Base-by-base conservation (phyloP, 208 protist species). In the Blastocrithidia nonstop region DNA sequence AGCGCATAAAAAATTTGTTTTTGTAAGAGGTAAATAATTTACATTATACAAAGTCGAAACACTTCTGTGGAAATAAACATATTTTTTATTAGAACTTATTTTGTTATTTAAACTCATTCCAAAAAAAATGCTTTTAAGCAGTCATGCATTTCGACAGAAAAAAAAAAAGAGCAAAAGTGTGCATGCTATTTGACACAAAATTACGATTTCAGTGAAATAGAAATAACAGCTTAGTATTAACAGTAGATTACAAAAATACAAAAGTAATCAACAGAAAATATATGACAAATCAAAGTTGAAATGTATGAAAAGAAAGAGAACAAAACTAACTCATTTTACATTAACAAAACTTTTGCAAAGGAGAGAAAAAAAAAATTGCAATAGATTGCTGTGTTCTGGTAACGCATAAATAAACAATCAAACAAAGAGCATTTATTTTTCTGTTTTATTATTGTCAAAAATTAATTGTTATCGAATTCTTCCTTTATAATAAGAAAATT, bases 361-460 rank as follows among this genome's bases (percentile, higher is more conserved):
- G 29, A n/a, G 15, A 43, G 11, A 15, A 43, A 43, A 43, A 15
- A 43, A 15, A 43, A 8, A 8, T 43, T 19, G 13, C 9, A 43
- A 43, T 11, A 13, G 6, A 40, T 57, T 57, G 48, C 32, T 54
- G 20, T 45, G 40, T 54, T 45, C 27, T 4, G 47, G 20, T 19
- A n/a, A 35, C 29, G 24, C 9, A 13, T n/a, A 19, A 4, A 47
- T 19, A 23, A 32, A 45, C 5, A 17, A 5, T 17, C 40, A 16
- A 4, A 7, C 6, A 16, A 15, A 45, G 9, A 45, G 40, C 9
- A 17, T 7, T 4, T 11, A 15, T 35, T 11, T n/a, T n/a, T 15
- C 11, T 35, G 29, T 35, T 15, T 35, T 24, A 29, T 15, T 0
- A 13, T 21, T 23, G 16, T 11, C n/a, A n/a, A 15, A n/a, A 35